Evolutionary conservation across 257 asterid genomes (phyloP).

Genomic region (Solanum rostratum): DNA sequence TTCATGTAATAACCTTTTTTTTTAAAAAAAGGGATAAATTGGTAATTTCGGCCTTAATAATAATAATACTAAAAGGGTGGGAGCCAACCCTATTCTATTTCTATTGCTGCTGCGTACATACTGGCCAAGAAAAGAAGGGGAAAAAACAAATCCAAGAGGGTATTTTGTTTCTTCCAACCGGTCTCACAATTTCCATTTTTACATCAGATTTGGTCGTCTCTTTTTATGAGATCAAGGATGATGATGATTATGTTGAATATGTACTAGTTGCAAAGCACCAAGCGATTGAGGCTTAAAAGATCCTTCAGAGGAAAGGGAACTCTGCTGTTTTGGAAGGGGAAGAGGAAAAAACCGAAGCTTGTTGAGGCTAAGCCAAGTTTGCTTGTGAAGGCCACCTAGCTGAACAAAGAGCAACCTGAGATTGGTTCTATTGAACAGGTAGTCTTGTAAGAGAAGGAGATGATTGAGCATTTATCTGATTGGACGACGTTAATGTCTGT

Average conservation of each 20-base stretch:
- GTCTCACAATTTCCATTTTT: too few species aligned
- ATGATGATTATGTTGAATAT: slow-evolving; percentile 51
- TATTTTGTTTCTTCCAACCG: too few species aligned
- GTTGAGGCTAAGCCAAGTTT: slow-evolving; percentile 73
- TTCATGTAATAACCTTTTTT: too few species aligned
- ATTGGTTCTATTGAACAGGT: slow-evolving; percentile 48
- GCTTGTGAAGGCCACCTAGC: slow-evolving; percentile 55
- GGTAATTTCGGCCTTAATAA: too few species aligned
- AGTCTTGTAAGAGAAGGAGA: slow-evolving; percentile 63
- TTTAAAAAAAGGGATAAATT: too few species aligned
- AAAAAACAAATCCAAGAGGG: too few species aligned
- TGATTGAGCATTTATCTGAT: slow-evolving; percentile 69
- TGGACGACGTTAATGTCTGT: slow-evolving; percentile 70
- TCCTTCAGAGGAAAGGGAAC: slow-evolving; percentile 55
- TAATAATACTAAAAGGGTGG: too few species aligned
- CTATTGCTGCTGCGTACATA: too few species aligned
- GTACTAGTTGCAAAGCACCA: slow-evolving; percentile 67
- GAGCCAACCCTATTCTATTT: too few species aligned
- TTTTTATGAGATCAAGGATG: slow-evolving; percentile 33
- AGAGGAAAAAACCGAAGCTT: slow-evolving; percentile 35
- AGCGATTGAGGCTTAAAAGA: slow-evolving; percentile 56
- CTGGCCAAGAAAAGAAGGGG: too few species aligned
- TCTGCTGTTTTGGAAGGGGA: slow-evolving; percentile 44
- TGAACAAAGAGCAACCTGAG: slow-evolving; percentile 73
- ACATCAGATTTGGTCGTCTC: too few species aligned